A percentile compares a stretch with the other conserved stretches of the same genome.
Evolutionary conservation across 2,329 filamentous ascomycete genomes (phyloP).

Genomic region (Colletotrichum sansevieriae): DNA sequence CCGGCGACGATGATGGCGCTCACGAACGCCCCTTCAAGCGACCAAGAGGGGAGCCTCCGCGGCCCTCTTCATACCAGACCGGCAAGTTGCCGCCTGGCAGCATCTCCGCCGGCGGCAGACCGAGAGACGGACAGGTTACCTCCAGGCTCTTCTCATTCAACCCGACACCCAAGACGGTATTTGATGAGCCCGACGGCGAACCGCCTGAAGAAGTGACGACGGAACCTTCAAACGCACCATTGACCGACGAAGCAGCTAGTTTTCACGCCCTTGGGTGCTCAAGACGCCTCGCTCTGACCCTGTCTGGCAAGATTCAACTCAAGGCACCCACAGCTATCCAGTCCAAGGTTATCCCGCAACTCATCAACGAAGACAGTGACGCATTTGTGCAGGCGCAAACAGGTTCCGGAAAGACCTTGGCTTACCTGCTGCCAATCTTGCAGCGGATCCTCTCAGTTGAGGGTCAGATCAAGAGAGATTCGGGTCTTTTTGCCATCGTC

Average conservation of each 20-base stretch:
- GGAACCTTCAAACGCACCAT: conserved; percentile 90
- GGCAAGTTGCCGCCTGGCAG: conserved; percentile 54
- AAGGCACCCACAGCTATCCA: conserved; percentile 96
- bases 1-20: conserved; percentile 47
- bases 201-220: conserved; percentile 61
- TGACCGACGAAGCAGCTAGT: conserved; percentile 84
- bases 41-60: conserved; percentile 53
- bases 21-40: conserved; percentile 58
- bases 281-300: conserved; percentile 81
- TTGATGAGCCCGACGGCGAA: conserved; percentile 62
- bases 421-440: conserved; percentile 94
- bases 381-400: conserved; percentile 98
- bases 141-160: conserved; percentile 96
- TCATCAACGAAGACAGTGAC: conserved; percentile 85
- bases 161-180: conserved; percentile 76
- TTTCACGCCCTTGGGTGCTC: conserved; percentile 91
- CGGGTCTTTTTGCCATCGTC: conserved; percentile 93
- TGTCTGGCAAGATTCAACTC: conserved; percentile 87
- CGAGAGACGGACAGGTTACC: conserved; percentile 71
- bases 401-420: conserved; percentile 95
- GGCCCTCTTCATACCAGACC: conserved; percentile 49
- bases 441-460: conserved; percentile 87
- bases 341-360: conserved; percentile 85
- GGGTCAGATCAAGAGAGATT: conserved; percentile 80
- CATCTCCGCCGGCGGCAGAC: conserved; percentile 46